phyloP scores from a whole-genome alignment of 352 stramenopile genomes.

The Phytophthora palmivora region DNA sequence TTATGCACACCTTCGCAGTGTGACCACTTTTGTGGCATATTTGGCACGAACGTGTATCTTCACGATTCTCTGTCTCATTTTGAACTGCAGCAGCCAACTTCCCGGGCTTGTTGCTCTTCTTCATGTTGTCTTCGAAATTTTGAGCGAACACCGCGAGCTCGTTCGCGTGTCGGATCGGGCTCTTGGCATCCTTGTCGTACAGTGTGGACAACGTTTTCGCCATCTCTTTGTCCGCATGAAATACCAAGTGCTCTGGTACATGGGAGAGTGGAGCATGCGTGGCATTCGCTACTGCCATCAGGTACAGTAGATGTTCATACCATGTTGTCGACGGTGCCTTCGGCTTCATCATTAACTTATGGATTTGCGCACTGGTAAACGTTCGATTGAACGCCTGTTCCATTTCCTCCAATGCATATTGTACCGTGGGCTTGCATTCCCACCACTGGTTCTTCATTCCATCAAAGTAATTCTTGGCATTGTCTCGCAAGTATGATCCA shows the following conservation, averaged over 20 bases:
- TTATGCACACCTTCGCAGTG: too few species aligned
- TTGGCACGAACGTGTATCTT: too few species aligned
- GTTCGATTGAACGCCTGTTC: not conserved
- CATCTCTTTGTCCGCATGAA: not conserved
- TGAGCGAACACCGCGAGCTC: not conserved
- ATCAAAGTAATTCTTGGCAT: not conserved
- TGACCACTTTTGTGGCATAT: too few species aligned
- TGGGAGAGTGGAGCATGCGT: not conserved
- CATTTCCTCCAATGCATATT: not conserved
- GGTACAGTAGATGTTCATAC: not conserved
- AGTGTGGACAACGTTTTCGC: not conserved
- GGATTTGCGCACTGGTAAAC: not conserved
- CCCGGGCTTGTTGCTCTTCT: not conserved
- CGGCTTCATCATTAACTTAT: not conserved
- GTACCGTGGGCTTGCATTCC: not conserved
- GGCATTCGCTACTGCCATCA: not conserved
- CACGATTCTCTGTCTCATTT: too few species aligned
- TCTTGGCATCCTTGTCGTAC: not conserved
- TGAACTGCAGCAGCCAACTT: not conserved
- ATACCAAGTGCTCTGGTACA: not conserved
- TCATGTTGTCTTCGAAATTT: not conserved
- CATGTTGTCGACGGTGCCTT: not conserved
- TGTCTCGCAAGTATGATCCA: not conserved
- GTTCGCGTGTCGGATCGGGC: not conserved
- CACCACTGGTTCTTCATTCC: not conserved